These are phyloP conservation scores for Irpex lacteus DNA, from an alignment of 1,284 basidiomycete genomes.

Conservation along the genomic window DNA sequence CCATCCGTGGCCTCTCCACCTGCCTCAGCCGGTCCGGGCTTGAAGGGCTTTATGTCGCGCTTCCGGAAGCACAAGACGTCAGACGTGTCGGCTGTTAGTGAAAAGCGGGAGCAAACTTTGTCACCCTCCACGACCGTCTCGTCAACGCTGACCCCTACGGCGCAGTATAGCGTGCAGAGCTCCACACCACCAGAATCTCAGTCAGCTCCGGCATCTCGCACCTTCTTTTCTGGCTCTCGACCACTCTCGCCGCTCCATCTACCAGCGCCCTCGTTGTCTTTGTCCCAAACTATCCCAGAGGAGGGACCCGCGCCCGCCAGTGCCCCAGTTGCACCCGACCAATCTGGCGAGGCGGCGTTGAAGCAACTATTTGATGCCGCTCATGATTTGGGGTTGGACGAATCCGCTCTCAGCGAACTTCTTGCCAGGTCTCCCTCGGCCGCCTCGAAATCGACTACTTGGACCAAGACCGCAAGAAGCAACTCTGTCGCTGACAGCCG, in stretches of 20 bases:
- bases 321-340: conserved; percentile 1
- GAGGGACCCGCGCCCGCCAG: conserved; percentile 13
- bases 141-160: conserved; percentile 1
- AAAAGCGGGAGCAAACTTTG: conserved; percentile 12
- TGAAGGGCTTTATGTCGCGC: conserved; percentile 77
- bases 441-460: conserved; percentile 50
- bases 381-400: conserved; percentile 69
- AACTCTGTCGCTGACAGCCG: conserved; percentile 36
- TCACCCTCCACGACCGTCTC: conserved; percentile 13
- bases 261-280: conserved; percentile 13
- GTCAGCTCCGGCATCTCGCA: conserved; percentile 24
- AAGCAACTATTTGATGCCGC: conserved; percentile 76
- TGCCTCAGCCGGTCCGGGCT: conserved; percentile 65
- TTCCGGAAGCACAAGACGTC: conserved; percentile 63
- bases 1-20: conserved; percentile 47
- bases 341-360: conserved; percentile 43
- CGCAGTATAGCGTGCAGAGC: conserved; percentile 6
- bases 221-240: conserved; percentile 10
- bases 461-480: conserved; percentile 43
- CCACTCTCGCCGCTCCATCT: conserved; percentile 22
- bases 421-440: conserved; percentile 67
- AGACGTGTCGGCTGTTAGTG: conserved; percentile 25
- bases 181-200: conserved; percentile 16
- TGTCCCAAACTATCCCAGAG: conserved; percentile 12
- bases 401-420: conserved; percentile 63